Conservation (phyloP, 495 filamentous ascomycete species). For the Lepraria neglecta region DNA sequence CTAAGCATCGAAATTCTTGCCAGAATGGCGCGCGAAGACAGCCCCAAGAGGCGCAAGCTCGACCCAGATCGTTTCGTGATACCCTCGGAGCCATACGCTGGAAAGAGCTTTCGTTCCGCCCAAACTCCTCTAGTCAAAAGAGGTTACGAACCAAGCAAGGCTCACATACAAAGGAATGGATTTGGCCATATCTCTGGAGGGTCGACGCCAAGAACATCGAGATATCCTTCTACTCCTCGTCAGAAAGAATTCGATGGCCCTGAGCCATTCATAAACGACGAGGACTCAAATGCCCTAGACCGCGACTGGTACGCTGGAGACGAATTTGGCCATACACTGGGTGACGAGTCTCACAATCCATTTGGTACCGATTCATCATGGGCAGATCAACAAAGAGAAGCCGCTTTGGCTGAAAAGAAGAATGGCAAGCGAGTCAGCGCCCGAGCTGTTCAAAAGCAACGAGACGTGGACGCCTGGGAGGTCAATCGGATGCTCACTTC, state of each 20-base stretch:
- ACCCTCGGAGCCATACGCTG: conserved; percentile 46
- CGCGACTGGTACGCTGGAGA: conserved; percentile 83
- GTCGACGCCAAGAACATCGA: conserved; percentile 45
- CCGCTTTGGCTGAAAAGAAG: conserved; percentile 67
- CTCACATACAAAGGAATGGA: conserved; percentile 27
- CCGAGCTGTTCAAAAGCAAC: conserved; percentile 75
- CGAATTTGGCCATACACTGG: conserved; percentile 69
- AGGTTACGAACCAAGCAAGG: conserved; percentile 30
- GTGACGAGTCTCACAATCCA: conserved; percentile 67
- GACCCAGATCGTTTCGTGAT: conserved; percentile 53
- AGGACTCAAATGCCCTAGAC: conserved; percentile 60
- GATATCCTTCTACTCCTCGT: conserved; percentile 41
- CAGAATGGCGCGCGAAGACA: conserved; percentile 35
- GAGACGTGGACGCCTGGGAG: conserved; percentile 96
- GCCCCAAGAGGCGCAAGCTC: conserved; percentile 56
- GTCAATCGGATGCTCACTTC: conserved; percentile 97
- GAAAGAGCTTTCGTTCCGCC: conserved; percentile 22
- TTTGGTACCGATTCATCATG: conserved; percentile 62
- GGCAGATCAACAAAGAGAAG: conserved; percentile 67
- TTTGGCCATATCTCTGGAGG: conserved; percentile 32
- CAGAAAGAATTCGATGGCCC: conserved; percentile 50
- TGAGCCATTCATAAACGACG: conserved; percentile 41
- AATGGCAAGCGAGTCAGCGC: conserved; percentile 60
- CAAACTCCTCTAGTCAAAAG: conserved; percentile 33
- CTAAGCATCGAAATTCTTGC: neutral